These are phyloP conservation scores for Clathrospora elynae DNA, from an alignment of 2,329 filamentous ascomycete genomes.

Conservation along the genomic window DNA sequence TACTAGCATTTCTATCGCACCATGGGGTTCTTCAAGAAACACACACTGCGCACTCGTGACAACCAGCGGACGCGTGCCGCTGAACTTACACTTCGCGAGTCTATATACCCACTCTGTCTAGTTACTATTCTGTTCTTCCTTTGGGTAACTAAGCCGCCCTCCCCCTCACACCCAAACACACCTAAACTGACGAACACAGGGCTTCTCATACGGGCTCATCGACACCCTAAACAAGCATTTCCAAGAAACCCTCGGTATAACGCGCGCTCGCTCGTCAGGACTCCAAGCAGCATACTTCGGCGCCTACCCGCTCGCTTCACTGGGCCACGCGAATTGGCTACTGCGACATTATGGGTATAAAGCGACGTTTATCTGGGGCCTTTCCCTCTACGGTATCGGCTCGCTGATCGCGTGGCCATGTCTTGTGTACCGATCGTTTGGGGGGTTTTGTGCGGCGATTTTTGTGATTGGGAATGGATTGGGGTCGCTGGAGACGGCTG, in stretches of 20 bases:
- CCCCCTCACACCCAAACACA: slow-evolving; percentile 9
- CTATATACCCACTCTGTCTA: slow-evolving; percentile 68
- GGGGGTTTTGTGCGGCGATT: slow-evolving; percentile 64
- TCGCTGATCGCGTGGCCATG: slow-evolving; percentile 65
- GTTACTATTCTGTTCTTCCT: slow-evolving; percentile 70
- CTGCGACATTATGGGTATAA: slow-evolving; percentile 58
- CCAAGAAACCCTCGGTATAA: slow-evolving; percentile 52
- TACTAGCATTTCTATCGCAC: slow-evolving; percentile 5
- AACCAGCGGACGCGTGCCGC: slow-evolving; percentile 59
- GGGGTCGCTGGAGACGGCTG: slow-evolving; percentile 63
- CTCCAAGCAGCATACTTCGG: slow-evolving; percentile 58
- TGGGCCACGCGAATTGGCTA: slow-evolving; percentile 56
- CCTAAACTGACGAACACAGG: slow-evolving; percentile 28
- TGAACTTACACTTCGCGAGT: slow-evolving; percentile 70
- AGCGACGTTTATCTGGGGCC: slow-evolving; percentile 56
- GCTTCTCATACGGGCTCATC: slow-evolving; percentile 62
- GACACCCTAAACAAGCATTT: slow-evolving; percentile 60
- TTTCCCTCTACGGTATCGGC: slow-evolving; percentile 62
- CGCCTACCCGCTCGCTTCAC: slow-evolving; percentile 56
- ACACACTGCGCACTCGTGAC: slow-evolving; percentile 39
- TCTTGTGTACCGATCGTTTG: slow-evolving; percentile 60
- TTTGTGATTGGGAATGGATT: slow-evolving; percentile 61
- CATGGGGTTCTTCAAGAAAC: slow-evolving; percentile 42
- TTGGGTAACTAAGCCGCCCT: too few relatives aligned
- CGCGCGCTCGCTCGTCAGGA: slow-evolving; percentile 51